Base-by-base conservation (phyloP, 768 basidiomycete species). In the Vararia minispora region DNA sequence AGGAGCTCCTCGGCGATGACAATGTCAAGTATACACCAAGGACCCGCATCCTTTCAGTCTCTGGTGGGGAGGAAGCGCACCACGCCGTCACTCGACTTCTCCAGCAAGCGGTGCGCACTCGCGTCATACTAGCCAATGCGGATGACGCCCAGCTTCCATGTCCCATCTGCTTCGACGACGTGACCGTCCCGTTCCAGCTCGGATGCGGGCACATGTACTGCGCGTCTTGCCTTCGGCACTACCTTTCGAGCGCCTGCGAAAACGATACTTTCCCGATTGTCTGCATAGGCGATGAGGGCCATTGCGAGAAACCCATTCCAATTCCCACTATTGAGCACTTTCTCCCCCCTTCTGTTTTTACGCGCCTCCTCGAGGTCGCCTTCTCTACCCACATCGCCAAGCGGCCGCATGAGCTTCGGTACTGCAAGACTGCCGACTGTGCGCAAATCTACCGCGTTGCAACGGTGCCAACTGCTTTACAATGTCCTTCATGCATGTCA, bases 51-150 rank as follows among this genome's bases (percentile, higher is more conserved):
- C 58, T 81, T 28, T 66, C 61, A 1, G 58, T 79, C 30, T 66
- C 65, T 17, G 77, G 76, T 1, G 72, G 70, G 8, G 76, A 76
- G 38, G 69, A 73, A 22, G 74, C 69, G 1, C 61, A 66, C 6
- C 66, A 71, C 28, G 55, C 65, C 21, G 49, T 78, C 13, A 54
- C 59, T 35, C 53, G 60, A 32, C 57, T 74, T 12, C 62, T 74
- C 18, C 52, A 61, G 2, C 62, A 71, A 37, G 65, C 69, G 4
- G 40, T 60, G 6, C 21, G 12, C 28, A 39, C 6, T 22, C 27
- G 0, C 37, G 39, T 10, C 16, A 28, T 27, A 31, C 37, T 18
- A 38, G 20, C 13, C 30, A n/a, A n/a, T n/a, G n/a, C n/a, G n/a
- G n/a, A n/a, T n/a, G 22, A 30, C 35, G 32, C 14, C 17, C 43